These are phyloP conservation scores for Drechslerella coelobrocha DNA, from an alignment of 2,329 filamentous ascomycete species.

Conservation along the genomic window DNA sequence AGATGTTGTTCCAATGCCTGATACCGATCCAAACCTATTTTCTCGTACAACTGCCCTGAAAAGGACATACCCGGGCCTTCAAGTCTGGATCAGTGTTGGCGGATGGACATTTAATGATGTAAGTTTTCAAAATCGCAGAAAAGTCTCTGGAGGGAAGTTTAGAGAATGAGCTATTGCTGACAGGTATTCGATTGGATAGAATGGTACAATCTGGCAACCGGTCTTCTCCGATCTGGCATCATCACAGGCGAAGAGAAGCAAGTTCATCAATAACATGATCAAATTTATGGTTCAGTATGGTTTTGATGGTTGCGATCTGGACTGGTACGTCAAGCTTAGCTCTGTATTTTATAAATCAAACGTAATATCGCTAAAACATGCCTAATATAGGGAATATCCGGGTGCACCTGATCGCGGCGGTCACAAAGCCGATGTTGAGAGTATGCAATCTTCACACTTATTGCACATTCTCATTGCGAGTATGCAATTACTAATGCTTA, in stretches of 20 bases:
- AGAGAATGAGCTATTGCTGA: constrained; percentile 14
- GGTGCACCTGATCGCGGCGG: constrained; percentile 49
- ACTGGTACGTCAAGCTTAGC: constrained; percentile 59
- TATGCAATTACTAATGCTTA: constrained; percentile 1
- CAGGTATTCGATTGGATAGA: constrained; percentile 11
- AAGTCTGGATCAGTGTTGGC: constrained; percentile 40
- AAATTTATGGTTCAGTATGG: constrained; percentile 60
- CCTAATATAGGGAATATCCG: constrained; percentile 50
- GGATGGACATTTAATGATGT: constrained; percentile 24
- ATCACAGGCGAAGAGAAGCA: constrained; percentile 54
- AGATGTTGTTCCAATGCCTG: constrained; percentile 23
- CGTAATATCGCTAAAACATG: constrained; percentile 50
- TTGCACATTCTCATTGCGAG: constrained; percentile 5
- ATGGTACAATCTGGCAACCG: constrained; percentile 29
- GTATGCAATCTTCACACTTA: constrained; percentile 11
- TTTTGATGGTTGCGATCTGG: constrained; percentile 62
- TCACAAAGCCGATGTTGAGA: constrained; percentile 25
- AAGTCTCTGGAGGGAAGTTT: not conserved
- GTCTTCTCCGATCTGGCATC: constrained; percentile 56
- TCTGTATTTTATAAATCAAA: constrained; percentile 1
- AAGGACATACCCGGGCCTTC: constrained; percentile 32
- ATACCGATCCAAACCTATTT: constrained; percentile 29
- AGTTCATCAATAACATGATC: constrained; percentile 58
- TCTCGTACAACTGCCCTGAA: constrained; percentile 39
- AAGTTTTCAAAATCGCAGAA: not conserved